Conservation (phyloP, 2,329 filamentous ascomycete species). For the Didymella sp. region DNA sequence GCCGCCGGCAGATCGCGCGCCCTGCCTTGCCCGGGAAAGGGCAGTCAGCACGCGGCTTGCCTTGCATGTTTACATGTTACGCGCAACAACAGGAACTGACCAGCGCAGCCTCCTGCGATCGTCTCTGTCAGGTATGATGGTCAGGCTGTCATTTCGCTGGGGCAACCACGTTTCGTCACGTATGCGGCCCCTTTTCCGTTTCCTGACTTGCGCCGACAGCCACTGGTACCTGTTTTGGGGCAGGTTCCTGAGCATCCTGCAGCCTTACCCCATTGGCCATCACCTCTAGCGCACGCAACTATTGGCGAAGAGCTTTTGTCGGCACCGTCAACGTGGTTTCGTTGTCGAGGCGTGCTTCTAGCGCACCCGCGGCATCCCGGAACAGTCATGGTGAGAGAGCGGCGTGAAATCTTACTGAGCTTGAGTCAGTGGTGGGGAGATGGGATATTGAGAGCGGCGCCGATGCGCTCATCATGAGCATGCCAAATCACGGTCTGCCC, state of each 20-base stretch:
- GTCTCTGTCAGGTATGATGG: constrained; percentile 20
- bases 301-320: constrained; percentile 28
- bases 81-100: constrained; percentile 1
- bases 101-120: constrained; percentile 2
- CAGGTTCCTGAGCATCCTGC: constrained; percentile 44
- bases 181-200: constrained; percentile 26
- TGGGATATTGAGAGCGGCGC: constrained; percentile 26
- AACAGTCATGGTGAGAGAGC: constrained; percentile 33
- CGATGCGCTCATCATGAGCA: constrained; percentile 24
- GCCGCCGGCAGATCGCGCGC: constrained; percentile 10
- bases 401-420: constrained; percentile 25
- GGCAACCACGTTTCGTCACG: constrained; percentile 23
- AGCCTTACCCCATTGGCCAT: constrained; percentile 40
- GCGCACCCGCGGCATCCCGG: constrained; percentile 40
- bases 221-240: constrained; percentile 32
- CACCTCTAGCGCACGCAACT: constrained; percentile 19
- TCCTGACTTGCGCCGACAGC: constrained; percentile 25
- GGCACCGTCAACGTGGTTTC: constrained; percentile 40
- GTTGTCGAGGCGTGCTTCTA: constrained; percentile 38
- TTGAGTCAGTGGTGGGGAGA: constrained; percentile 28
- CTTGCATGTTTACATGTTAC: constrained; percentile 8
- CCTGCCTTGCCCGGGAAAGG: constrained; percentile 2
- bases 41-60: constrained; percentile 8
- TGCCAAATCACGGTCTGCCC: constrained; percentile 12
- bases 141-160: constrained; percentile 30